A percentile compares a stretch with the other conserved stretches of the same genome.
phyloP scores from a whole-genome alignment of 2,329 filamentous ascomycete genomes.

The Aspergillus sp. region DNA sequence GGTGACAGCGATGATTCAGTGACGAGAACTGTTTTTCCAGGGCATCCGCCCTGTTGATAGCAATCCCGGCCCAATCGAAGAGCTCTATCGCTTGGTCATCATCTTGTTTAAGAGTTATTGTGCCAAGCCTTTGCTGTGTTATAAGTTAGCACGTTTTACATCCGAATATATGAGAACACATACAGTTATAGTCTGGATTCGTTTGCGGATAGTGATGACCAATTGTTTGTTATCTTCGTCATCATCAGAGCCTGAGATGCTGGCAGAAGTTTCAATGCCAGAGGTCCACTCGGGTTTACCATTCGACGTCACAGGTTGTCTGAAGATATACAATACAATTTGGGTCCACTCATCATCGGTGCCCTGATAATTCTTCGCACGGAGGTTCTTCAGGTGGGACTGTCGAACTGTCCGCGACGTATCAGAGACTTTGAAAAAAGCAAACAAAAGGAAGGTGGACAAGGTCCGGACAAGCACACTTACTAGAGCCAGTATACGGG shows the following conservation, averaged over 20 bases:
- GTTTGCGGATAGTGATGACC: conserved; percentile 35
- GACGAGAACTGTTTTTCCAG: conserved; percentile 37
- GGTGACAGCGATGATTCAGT: conserved; percentile 33
- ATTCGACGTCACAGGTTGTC: conserved; percentile 15
- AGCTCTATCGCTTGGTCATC: conserved; percentile 49
- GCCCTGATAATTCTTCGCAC: conserved; percentile 37
- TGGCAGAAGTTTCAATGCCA: conserved; percentile 28
- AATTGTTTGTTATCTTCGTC: conserved; percentile 28
- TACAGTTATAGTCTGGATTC: conserved; percentile 43
- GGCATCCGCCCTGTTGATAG: conserved; percentile 36
- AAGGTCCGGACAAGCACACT: background rate
- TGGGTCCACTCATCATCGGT: conserved; percentile 35
- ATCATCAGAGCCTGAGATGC: conserved; percentile 15
- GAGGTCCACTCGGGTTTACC: conserved; percentile 11
- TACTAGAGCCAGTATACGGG: conserved; percentile 44
- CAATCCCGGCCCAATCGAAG: conserved; percentile 49
- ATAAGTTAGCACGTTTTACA: conserved; percentile 4
- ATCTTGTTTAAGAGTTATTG: conserved; percentile 44
- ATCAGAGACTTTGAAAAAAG: conserved; percentile 7
- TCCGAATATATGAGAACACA: conserved; percentile 11
- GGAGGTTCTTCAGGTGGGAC: conserved; percentile 28
- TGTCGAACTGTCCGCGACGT: conserved; percentile 26
- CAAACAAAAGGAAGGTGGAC: too few species aligned
- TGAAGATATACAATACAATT: conserved; percentile 29
- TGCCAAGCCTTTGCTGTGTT: conserved; percentile 45